Conservation (phyloP, 208 protist species). For the Novymonas esmeraldas region DNA sequence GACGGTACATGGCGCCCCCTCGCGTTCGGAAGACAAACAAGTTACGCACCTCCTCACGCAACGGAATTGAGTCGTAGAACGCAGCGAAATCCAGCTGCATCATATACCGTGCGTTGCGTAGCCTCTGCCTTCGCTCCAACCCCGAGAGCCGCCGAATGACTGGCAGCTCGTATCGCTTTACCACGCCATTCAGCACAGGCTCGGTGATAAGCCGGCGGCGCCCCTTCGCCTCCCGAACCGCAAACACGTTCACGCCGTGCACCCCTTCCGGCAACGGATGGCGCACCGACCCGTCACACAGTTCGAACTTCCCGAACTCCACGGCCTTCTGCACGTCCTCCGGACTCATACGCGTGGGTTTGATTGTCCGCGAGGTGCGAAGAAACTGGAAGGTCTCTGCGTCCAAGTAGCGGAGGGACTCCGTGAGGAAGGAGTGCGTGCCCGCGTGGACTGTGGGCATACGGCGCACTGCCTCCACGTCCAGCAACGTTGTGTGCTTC, state of each 20-base stretch:
- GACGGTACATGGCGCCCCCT: slow-evolving; percentile 10
- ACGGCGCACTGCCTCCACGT: background rate
- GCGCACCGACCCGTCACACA: background rate
- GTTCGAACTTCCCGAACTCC: slow-evolving; percentile 6
- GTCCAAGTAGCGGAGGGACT: background rate
- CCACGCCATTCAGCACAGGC: slow-evolving; percentile 32
- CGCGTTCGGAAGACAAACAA: slow-evolving; percentile 19
- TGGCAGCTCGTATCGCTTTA: slow-evolving; percentile 19
- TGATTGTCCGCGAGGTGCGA: slow-evolving; percentile 3
- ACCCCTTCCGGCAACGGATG: background rate
- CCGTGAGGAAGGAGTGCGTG: background rate
- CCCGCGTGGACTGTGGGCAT: background rate
- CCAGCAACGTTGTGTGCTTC: slow-evolving; percentile 5
- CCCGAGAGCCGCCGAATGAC: too few species aligned
- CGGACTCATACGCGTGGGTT: background rate
- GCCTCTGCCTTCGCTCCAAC: too few species aligned
- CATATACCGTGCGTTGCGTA: slow-evolving; percentile 24
- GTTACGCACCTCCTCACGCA: slow-evolving; percentile 13
- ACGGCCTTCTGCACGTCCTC: background rate
- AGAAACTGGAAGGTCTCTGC: background rate
- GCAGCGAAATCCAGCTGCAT: slow-evolving; percentile 38
- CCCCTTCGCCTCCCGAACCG: slow-evolving; percentile 36
- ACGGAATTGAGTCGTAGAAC: slow-evolving; percentile 37
- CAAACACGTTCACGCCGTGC: slow-evolving; percentile 34
- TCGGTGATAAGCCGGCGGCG: slow-evolving; percentile 39